Base-by-base conservation (phyloP, 164 flowering plant species). In the Pachysandra terminalis region DNA sequence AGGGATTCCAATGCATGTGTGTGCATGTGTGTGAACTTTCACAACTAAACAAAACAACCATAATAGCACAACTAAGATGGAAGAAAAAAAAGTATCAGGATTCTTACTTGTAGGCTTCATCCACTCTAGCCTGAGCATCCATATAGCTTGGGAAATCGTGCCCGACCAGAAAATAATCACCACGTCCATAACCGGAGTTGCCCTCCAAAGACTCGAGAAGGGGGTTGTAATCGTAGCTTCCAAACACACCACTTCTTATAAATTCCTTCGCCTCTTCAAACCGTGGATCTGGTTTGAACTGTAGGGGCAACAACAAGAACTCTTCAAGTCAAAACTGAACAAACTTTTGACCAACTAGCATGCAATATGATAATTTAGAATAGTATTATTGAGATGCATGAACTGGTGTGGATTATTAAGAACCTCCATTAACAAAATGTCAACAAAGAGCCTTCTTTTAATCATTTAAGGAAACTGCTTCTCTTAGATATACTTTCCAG, bases 121-220 rank as follows among this genome's bases (percentile, higher is more conserved):
- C 97, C 24, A 95, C 99, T 74, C 68, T 83, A 67, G 78, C 85
- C 73, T 95, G 99, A 58, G 97, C 91, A 74, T 95, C 97, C 82
- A 95, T 79, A 80, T 95, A 95, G 75, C 91, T 75, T 45, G 96
- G 86, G 75, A 92, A 95, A 80, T 95, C 99, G 67, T 89, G 79
- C 61, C 99, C 97, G 64, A 95, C 97, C 63, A 95, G 91, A 75
- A 95, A 95, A 74, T 92, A 95, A 76, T 95, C 99, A 37, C 97
- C 99, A 27, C 94, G 96, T 15, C 97, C 99, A 75, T 83, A 92
- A 27, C 99, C 99, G 37, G 97, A 73, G 74, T 92, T 79, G 15
- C 99, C 97, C 75, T 95, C 99, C 58, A 95, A 73, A 54, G 99
- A 95, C 0, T 95, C 99, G 23, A 92, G 97, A 59, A 95, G 97